Percentiles rank a stretch among this genome's conserved stretches.
These are phyloP conservation scores for Voacanga thouarsii DNA, from an alignment of 257 asterid genomes.

Conservation along the genomic window DNA sequence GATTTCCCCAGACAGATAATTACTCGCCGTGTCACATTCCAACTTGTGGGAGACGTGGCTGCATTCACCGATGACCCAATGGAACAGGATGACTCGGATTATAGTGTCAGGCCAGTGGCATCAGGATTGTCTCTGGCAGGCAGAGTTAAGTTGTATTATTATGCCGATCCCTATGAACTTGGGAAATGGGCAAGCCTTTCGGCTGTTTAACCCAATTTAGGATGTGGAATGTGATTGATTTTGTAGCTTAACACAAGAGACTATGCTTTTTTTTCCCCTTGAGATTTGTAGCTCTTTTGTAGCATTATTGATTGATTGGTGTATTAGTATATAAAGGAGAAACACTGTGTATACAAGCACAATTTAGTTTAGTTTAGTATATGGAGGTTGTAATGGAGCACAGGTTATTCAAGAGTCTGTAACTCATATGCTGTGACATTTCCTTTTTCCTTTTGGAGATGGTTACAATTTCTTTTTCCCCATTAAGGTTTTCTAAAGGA, in stretches of 20 bases:
- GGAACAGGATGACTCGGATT: conserved; percentile 75
- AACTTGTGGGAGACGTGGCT: conserved; percentile 82
- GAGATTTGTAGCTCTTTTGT: background rate
- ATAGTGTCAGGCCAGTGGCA: conserved; percentile 51
- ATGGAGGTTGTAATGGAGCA: background rate
- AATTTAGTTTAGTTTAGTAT: conserved; percentile 1
- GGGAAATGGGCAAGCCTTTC: conserved; percentile 97
- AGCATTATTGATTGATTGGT: background rate
- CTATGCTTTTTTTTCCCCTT: conserved; percentile 1
- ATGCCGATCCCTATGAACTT: conserved; percentile 84
- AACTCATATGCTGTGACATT: too few relatives aligned
- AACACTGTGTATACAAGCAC: background rate
- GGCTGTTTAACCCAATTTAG: conserved; percentile 40
- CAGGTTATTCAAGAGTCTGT: background rate
- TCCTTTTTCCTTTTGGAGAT: background rate
- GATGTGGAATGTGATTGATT: background rate
- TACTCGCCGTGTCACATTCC: conserved; percentile 66
- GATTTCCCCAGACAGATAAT: conserved; percentile 80
- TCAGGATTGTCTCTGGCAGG: conserved; percentile 74
- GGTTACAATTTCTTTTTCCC: background rate
- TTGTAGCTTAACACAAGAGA: background rate
- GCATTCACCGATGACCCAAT: conserved; percentile 77
- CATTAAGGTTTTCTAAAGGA: too few relatives aligned
- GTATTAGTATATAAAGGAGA: background rate
- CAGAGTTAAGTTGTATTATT: conserved; percentile 77